These are phyloP conservation scores for Chytriomyces confervae DNA, from an alignment of 192 early-diverging fungal species.

Conservation along the genomic window DNA sequence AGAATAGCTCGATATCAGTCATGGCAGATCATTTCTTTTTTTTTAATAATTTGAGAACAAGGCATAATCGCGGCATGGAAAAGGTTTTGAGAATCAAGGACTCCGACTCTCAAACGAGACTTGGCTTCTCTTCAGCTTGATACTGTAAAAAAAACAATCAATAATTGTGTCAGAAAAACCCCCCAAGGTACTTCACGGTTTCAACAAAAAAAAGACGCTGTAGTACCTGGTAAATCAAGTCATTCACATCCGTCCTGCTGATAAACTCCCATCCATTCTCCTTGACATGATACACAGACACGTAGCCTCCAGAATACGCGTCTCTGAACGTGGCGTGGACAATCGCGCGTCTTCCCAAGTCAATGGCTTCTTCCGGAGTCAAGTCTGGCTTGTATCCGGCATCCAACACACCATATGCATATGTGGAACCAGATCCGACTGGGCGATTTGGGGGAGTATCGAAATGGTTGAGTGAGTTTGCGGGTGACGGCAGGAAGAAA, in stretches of 20 bases:
- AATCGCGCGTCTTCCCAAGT: conserved; percentile 88
- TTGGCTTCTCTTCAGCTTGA: conserved; percentile 39
- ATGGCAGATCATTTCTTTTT: no score
- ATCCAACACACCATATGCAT: conserved; percentile 98
- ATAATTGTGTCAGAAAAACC: background rate
- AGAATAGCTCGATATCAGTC: no score
- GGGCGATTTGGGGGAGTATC: background rate
- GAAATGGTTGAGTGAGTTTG: background rate
- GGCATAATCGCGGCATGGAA: no score
- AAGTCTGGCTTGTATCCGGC: conserved; percentile 84
- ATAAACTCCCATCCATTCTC: conserved; percentile 88
- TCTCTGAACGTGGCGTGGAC: conserved; percentile 97
- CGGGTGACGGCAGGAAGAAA: no score
- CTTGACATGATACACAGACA: conserved; percentile 93
- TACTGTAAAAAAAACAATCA: conserved; percentile 18
- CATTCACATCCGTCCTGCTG: conserved; percentile 80
- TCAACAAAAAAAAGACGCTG: background rate
- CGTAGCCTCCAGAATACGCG: conserved; percentile 86
- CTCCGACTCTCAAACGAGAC: conserved; percentile 21
- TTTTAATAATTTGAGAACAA: no score
- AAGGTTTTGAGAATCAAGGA: no score
- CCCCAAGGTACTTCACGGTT: background rate
- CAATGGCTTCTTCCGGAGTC: conserved; percentile 82
- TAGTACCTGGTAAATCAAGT: conserved; percentile 73
- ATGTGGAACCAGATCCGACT: conserved; percentile 98